phyloP scores from a whole-genome alignment of 768 basidiomycete genomes.

The Russula ochroleuca region DNA sequence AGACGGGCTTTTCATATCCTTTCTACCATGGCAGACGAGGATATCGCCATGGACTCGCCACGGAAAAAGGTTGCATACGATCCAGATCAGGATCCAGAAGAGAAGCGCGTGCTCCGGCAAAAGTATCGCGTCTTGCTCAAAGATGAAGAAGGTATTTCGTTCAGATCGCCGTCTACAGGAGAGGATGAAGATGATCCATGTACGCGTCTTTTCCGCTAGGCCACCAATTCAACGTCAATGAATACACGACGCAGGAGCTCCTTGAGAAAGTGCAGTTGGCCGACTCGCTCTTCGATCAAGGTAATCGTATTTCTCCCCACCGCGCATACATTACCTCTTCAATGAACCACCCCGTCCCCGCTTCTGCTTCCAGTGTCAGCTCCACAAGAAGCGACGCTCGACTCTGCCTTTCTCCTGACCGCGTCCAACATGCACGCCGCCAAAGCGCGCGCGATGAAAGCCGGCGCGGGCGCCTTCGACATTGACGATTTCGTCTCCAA shows the following conservation, averaged over 20 bases:
- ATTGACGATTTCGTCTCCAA: conserved; percentile 84
- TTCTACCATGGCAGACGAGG: conserved; percentile 21
- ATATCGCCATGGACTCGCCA: conserved; percentile 18
- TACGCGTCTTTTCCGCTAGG: conserved; percentile 11
- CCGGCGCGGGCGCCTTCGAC: conserved; percentile 85
- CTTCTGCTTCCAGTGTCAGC: conserved; percentile 16
- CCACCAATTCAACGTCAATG: conserved; percentile 49
- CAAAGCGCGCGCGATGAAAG: conserved; percentile 88
- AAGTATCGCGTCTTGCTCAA: conserved; percentile 66
- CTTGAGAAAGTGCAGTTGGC: conserved; percentile 53
- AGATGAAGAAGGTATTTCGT: conserved; percentile 26
- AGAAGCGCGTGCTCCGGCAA: conserved; percentile 69
- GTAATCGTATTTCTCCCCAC: conserved; percentile 33
- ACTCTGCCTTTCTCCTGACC: conserved; percentile 74
- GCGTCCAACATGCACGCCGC: conserved; percentile 76
- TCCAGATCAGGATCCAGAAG: conserved; percentile 80
- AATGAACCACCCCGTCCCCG: not conserved
- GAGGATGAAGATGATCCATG: not conserved
- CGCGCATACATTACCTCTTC: not conserved
- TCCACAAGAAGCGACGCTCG: conserved; percentile 78
- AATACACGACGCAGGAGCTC: conserved; percentile 54
- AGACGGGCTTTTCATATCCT: not conserved
- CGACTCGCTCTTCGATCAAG: conserved; percentile 61
- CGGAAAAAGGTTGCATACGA: conserved; percentile 52
- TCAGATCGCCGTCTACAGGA: not conserved